These are phyloP conservation scores for Setaria italica DNA, from an alignment of 202 grass and related monocot species.

Conservation along the genomic window DNA sequence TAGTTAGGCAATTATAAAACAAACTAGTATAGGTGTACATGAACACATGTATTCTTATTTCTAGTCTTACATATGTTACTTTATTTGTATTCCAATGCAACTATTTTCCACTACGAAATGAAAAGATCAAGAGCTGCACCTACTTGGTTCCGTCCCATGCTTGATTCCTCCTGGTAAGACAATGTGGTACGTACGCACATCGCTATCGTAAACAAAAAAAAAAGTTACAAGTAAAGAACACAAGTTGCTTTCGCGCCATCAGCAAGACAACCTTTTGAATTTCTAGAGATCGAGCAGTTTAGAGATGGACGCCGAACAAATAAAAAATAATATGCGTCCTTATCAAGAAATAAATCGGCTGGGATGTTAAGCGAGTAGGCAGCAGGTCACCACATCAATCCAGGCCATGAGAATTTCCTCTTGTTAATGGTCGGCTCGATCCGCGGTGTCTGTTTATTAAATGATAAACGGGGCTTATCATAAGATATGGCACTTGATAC, in stretches of 20 bases:
- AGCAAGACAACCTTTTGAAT: conserved; percentile 27
- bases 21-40: not conserved
- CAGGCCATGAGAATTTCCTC: not conserved
- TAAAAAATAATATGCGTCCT: conserved; percentile 12
- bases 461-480: not conserved
- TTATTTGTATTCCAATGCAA: not conserved
- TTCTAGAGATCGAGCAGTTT: not conserved
- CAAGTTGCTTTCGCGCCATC: conserved; percentile 34
- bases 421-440: conserved; percentile 16
- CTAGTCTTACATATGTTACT: not conserved
- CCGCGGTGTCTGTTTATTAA: conserved; percentile 2
- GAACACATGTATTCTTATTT: not conserved
- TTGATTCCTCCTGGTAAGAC: conserved; percentile 28
- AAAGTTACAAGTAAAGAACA: conserved; percentile 35
- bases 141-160: not conserved
- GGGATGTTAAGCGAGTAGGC: conserved; percentile 29
- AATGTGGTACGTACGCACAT: conserved; percentile 34
- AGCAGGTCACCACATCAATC: conserved; percentile 26
- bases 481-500: conserved; percentile 5
- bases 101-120: not conserved
- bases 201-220: conserved; percentile 11
- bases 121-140: not conserved
- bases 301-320: conserved; percentile 12
- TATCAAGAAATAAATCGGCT: conserved; percentile 39
- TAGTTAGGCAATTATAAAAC: not conserved